Evolutionary conservation across 1,284 basidiomycete genomes (phyloP).

Genomic region (Ganoderma meredithae): DNA sequence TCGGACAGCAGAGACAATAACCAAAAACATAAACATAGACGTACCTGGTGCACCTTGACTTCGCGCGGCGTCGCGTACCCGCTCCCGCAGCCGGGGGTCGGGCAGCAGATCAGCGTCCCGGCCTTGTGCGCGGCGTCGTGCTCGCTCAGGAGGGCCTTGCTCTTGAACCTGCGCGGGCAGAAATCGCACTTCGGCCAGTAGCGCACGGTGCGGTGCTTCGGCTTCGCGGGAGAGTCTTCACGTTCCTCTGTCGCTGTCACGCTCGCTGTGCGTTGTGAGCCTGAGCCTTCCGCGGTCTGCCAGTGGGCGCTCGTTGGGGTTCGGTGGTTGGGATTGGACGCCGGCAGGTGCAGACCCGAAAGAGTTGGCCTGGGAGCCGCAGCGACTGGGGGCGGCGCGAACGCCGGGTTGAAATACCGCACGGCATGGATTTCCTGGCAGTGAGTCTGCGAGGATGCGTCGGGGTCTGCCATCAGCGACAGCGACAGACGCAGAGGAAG

Average conservation of each 20-base stretch:
- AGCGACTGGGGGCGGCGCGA: background rate
- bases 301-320: background rate
- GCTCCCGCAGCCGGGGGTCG: background rate
- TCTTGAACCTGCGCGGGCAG: conserved; percentile 4
- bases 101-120: background rate
- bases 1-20: no score
- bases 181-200: background rate
- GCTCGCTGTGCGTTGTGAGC: no score
- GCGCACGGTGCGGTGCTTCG: background rate
- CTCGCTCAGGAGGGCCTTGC: background rate
- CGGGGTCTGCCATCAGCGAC: background rate
- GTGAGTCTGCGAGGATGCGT: background rate
- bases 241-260: no score
- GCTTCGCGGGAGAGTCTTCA: background rate
- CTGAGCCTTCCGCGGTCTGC: no score
- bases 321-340: background rate
- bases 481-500: no score
- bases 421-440: background rate
- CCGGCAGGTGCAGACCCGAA: background rate
- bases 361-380: background rate
- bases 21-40: no score
- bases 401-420: background rate
- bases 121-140: background rate
- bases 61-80: background rate
- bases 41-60: background rate